Evolutionary conservation across 768 basidiomycete genomes (phyloP).

Genomic region (Tremella mesenterica): DNA sequence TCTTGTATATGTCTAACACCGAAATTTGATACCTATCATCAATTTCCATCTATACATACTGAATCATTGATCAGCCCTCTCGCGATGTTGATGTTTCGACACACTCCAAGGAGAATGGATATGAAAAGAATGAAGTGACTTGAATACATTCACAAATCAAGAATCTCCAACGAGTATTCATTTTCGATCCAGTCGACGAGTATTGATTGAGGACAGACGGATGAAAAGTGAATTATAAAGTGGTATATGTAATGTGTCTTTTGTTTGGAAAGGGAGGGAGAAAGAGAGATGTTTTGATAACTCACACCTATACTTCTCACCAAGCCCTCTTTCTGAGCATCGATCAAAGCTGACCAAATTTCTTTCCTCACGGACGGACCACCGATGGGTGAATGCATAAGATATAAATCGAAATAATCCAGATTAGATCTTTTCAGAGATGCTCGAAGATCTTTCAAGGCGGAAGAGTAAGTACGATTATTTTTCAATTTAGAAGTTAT

Average conservation of each 20-base stretch:
- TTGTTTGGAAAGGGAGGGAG: background rate
- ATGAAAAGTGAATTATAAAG: no score
- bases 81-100: background rate
- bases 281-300: slow-evolving; percentile 26
- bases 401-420: slow-evolving; percentile 60
- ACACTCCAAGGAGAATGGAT: no score
- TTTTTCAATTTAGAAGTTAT: slow-evolving; percentile 62
- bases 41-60: no score
- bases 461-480: slow-evolving; percentile 52
- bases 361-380: slow-evolving; percentile 54
- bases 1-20: slow-evolving; percentile 58
- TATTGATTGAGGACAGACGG: no score
- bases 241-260: no score
- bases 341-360: slow-evolving; percentile 60
- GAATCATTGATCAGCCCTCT: background rate
- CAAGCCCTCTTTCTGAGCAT: slow-evolving; percentile 56
- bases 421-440: slow-evolving; percentile 54
- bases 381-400: slow-evolving; percentile 62
- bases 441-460: slow-evolving; percentile 51
- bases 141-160: no score
- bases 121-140: no score
- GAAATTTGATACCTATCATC: slow-evolving; percentile 31
- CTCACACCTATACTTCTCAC: slow-evolving; percentile 60
- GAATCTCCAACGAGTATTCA: no score
- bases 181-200: no score